Base-by-base conservation (phyloP, 805 yeast genomes). In the Saturnispora kantuleensis region DNA sequence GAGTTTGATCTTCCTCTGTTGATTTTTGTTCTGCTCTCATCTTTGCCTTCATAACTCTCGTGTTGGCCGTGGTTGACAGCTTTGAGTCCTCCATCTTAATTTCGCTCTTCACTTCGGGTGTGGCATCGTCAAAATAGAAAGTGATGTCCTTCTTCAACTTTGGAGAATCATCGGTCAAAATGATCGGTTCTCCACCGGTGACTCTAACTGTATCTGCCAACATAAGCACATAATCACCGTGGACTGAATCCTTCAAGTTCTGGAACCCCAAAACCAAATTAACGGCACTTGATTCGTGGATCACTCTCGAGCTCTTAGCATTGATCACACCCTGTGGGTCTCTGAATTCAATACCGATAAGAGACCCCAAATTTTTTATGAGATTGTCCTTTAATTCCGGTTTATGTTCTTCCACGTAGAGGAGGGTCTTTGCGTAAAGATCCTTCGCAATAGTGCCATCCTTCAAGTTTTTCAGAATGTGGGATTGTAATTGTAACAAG, bases 331-430 rank as follows among this genome's bases (percentile, higher is more conserved):
- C 77, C 2, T 81, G 67, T 0, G 89, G 72, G 61, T 88, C 96
- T 63, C 95, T 75, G 57, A 85, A 86, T 56, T 87, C 96, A 49
- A 90, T 73, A 47, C 97, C 97, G 46, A 85, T 81, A 46, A 85
- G 69, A 75, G 93, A 85, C 43, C 97, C 97, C 50, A 81, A 74
- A 56, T 85, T 85, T 57, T 84, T 84, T 40, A 88, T 72, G 52
- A 88, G 82, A 54, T 75, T 68, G 21, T 66, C 57, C 31, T 70
- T 78, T 54, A 90, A 67, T 16, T 79, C 85, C 2, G 94, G 84
- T 51, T 76, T 73, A 48, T 77, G 77, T 15, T 71, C 63, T 52
- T 74, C 71, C 48, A 89, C 72, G 52, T 63, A 81, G 10, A 69
- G 75, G n/a, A 77, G 45, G 0, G 85, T 77, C 10, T 79, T 77